A percentile compares a stretch with the other conserved stretches of the same genome.
Evolutionary conservation across 352 stramenopile species (phyloP).

Genomic region (Thalassiosira hispida): DNA sequence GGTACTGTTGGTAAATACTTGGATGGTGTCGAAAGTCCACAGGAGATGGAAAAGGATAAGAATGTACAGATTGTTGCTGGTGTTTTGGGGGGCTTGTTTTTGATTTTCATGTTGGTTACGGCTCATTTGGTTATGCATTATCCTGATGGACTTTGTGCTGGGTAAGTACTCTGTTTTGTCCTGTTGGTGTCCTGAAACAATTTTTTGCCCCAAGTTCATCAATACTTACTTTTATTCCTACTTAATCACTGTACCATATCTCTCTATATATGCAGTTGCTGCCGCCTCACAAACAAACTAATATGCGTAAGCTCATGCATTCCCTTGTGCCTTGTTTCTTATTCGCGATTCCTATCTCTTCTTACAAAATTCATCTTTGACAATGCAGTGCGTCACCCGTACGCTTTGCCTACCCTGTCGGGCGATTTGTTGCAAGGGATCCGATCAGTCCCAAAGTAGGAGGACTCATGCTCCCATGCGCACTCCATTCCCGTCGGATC

Average conservation of each 20-base stretch:
- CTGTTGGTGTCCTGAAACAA: background rate
- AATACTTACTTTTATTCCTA: background rate
- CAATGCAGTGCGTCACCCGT: conserved; percentile 23
- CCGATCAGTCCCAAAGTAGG: conserved; percentile 14
- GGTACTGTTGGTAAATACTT: conserved; percentile 28
- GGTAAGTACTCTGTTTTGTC: conserved; percentile 26
- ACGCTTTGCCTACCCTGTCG: conserved; percentile 42
- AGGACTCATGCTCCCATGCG: conserved; percentile 45
- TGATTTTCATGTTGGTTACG: conserved; percentile 31
- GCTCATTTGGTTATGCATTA: conserved; percentile 48
- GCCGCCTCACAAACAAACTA: conserved; percentile 34
- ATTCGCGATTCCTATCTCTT: no score
- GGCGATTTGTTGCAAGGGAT: conserved; percentile 45
- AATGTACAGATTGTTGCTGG: conserved; percentile 46
- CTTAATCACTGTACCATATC: background rate
- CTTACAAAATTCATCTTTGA: no score
- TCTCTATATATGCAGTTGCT: conserved; percentile 13
- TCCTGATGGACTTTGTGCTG: conserved; percentile 51
- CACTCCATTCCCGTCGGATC: conserved; percentile 38
- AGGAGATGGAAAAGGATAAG: conserved; percentile 47
- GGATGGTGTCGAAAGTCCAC: conserved; percentile 33
- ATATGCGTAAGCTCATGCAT: no score
- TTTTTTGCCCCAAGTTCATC: background rate
- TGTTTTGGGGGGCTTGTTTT: conserved; percentile 26
- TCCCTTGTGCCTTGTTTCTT: no score